Conservation (phyloP, 306 rosid species). For the Carpinus viminea region DNA sequence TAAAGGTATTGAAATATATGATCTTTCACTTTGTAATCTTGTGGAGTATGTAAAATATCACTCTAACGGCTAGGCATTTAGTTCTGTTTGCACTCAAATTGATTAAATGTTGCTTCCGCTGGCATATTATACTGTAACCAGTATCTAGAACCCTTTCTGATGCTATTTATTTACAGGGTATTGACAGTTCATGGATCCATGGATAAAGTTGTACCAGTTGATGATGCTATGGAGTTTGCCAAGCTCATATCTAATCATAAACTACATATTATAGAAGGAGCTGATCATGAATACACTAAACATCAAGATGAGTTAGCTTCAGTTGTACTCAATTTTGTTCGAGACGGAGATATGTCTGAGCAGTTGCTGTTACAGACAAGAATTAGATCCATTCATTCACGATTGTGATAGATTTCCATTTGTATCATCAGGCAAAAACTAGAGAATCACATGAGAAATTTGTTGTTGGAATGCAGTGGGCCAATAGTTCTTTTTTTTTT, state of each 20-base stretch:
- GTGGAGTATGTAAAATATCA: neutral
- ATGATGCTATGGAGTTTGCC: constrained; percentile 70
- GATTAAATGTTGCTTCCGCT: neutral
- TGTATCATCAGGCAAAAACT: neutral
- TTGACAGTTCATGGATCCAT: constrained; percentile 85
- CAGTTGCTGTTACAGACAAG: constrained; percentile 22
- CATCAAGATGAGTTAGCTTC: constrained; percentile 65
- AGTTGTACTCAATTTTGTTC: constrained; percentile 63
- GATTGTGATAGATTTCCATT: constrained; percentile 36
- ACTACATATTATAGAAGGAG: constrained; percentile 65
- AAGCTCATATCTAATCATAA: constrained; percentile 68
- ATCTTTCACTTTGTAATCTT: neutral
- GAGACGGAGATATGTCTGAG: constrained; percentile 23
- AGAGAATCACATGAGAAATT: neutral
- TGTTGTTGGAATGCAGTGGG: neutral
- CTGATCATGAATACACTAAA: constrained; percentile 69
- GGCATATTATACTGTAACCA: constrained; percentile 1
- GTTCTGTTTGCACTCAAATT: neutral
- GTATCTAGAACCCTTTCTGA: constrained; percentile 11
- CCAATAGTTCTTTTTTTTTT: too few species aligned
- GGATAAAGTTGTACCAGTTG: constrained; percentile 71
- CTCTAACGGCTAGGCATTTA: neutral
- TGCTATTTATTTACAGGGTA: constrained; percentile 55
- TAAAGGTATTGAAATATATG: neutral
- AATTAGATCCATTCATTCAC: constrained; percentile 41